phyloP scores from a whole-genome alignment of 371 early-diverging fungal genomes.

The Actinomucor elegans region DNA sequence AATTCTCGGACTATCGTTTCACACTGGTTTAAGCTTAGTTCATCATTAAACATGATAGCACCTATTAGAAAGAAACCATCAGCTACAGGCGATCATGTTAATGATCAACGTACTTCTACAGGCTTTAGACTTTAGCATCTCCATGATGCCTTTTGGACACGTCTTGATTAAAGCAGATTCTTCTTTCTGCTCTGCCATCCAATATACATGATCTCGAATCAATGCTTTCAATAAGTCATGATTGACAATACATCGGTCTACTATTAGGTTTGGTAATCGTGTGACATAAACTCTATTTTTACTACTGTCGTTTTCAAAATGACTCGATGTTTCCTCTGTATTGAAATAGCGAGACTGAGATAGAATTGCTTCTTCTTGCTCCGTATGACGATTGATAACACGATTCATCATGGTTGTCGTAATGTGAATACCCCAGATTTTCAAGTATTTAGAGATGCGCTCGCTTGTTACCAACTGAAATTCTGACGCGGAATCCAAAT shows the following conservation, averaged over 20 bases:
- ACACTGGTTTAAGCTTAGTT: slow-evolving; percentile 52
- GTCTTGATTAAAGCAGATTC: slow-evolving; percentile 17
- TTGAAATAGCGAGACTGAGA: slow-evolving; percentile 34
- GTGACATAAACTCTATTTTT: slow-evolving; percentile 3
- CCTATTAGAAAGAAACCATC: slow-evolving; percentile 24
- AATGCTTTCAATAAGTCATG: slow-evolving; percentile 49
- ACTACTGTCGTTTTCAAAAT: too few relatives aligned
- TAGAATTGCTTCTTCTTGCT: too few relatives aligned
- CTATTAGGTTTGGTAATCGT: slow-evolving; percentile 55
- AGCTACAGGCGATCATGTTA: too few relatives aligned
- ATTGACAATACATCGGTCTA: slow-evolving; percentile 62
- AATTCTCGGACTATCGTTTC: slow-evolving; percentile 50
- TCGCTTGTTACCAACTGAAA: slow-evolving; percentile 20
- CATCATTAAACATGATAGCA: slow-evolving; percentile 81
- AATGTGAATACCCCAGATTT: slow-evolving; percentile 65
- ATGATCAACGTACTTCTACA: slow-evolving; percentile 63
- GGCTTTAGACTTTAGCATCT: slow-evolving; percentile 74
- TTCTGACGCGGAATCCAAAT: slow-evolving; percentile 40
- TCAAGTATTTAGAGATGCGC: slow-evolving; percentile 30
- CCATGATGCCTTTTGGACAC: slow-evolving; percentile 67
- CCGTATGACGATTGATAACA: too few relatives aligned
- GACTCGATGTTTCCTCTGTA: slow-evolving; percentile 15
- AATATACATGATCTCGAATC: slow-evolving; percentile 50
- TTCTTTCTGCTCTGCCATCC: slow-evolving; percentile 25
- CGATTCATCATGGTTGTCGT: not conserved